Evolutionary conservation across 805 yeast genomes (phyloP), one percentile per base, ranked within the genome.

Genomic region (Candida montana): DNA sequence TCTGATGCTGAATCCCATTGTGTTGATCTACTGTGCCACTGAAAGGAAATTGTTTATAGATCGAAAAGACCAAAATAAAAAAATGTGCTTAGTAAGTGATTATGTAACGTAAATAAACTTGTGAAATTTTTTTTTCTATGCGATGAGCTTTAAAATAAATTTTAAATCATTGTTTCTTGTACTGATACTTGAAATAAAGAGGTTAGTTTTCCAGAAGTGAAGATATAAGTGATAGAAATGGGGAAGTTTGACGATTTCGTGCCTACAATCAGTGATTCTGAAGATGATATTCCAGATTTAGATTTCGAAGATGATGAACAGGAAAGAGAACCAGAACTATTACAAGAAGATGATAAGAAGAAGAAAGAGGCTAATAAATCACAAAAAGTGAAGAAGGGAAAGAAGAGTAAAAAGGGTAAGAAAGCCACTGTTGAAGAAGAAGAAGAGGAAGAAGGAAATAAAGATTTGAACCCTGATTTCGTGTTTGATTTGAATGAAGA

Each of bases 211-310:
- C n/a, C n/a, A n/a, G n/a, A n/a, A n/a, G n/a, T n/a, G n/a, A n/a
- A n/a, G n/a, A n/a, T n/a, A n/a, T n/a, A n/a, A n/a, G n/a, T n/a
- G n/a, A n/a, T n/a, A n/a, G 34, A 18, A n/a, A 55, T 51, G 59
- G 54, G 54, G 3, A 55, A 55, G 41, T 62, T 59, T 41, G 74
- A 67, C 47, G 90, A 81, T 51, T 80, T 84, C 53, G 77, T 85
- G 24, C 74, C 79, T 45, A 87, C 95, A 0, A 83, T 87, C 41
- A 74, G 79, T 19, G 91, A 84, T 51, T 78, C 85, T 52, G 95
- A 84, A 53, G 80, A 81, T 12, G 90, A 81, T 40, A 72, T 74
- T 15, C 75, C 79, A 23, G 71, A 72, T 49, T 58, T 72, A 47
- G 81, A 75, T 46, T 62, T 61, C 10, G 74, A 26, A 69, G 39